Percentiles rank a stretch among this genome's conserved stretches.
Conservation (phyloP, 441 rosid genomes). For the Hura crepitans region DNA sequence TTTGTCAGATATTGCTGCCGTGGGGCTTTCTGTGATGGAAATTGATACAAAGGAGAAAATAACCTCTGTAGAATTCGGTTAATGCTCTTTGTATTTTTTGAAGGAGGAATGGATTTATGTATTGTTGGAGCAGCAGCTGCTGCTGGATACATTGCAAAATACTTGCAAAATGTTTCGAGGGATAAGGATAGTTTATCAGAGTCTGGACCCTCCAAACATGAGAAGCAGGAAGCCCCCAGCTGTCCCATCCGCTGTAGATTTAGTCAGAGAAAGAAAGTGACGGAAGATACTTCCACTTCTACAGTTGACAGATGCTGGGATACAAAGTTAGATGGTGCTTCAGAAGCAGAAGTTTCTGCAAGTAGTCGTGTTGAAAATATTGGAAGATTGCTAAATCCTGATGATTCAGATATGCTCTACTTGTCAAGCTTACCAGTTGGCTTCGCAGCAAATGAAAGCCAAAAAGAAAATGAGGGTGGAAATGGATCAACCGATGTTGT, state of each 20-base stretch:
- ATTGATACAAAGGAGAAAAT: slow-evolving; percentile 19
- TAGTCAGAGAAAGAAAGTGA: slow-evolving; percentile 30
- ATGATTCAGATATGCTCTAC: slow-evolving; percentile 25
- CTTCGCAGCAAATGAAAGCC: slow-evolving; percentile 20
- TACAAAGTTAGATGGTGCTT: slow-evolving; percentile 18
- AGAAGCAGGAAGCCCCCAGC: slow-evolving; percentile 31
- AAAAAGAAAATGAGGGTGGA: slow-evolving; percentile 19
- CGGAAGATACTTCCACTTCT: slow-evolving; percentile 34
- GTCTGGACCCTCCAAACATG: slow-evolving; percentile 28
- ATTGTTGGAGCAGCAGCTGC: slow-evolving; percentile 69
- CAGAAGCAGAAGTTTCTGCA: slow-evolving; percentile 36
- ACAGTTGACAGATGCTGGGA: slow-evolving; percentile 21
- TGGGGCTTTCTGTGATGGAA: slow-evolving; percentile 25
- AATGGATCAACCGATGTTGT: slow-evolving; percentile 18
- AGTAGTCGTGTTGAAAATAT: slow-evolving; percentile 26
- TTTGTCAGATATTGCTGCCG: slow-evolving; percentile 26
- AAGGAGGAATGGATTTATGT: slow-evolving; percentile 61
- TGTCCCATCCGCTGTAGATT: slow-evolving; percentile 23
- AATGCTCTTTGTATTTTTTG: slow-evolving; percentile 3
- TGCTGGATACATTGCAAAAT: slow-evolving; percentile 57
- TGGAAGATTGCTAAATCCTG: slow-evolving; percentile 25
- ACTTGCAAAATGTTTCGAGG: slow-evolving; percentile 40
- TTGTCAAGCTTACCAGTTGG: slow-evolving; percentile 26
- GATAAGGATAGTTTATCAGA: slow-evolving; percentile 27
- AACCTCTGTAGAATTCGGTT: slow-evolving; percentile 30